phyloP scores from a whole-genome alignment of 805 yeast species.

The Monosporozyma servazzii region DNA sequence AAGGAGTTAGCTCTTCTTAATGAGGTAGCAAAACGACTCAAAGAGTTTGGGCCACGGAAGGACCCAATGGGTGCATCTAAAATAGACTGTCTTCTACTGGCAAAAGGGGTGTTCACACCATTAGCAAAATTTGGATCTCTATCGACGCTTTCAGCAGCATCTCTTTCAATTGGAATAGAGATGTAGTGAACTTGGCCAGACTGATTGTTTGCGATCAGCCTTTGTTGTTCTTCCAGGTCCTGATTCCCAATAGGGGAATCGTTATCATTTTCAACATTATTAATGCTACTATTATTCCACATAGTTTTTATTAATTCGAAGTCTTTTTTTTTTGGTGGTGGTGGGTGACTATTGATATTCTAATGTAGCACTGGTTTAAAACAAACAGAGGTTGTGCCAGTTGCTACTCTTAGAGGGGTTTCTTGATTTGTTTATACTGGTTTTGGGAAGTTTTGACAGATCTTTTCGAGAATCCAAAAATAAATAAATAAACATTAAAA shows the following conservation, averaged over 20 bases:
- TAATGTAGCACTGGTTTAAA: neutral
- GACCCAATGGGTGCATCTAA: constrained; percentile 46
- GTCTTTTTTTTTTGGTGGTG: neutral
- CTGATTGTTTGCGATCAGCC: neutral
- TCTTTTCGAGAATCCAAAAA: neutral
- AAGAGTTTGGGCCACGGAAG: constrained; percentile 55
- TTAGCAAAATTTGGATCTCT: neutral
- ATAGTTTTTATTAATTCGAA: neutral
- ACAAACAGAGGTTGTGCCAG: neutral
- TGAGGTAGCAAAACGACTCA: constrained; percentile 73
- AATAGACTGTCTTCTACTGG: constrained; percentile 30
- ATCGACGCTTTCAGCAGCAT: neutral
- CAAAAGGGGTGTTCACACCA: neutral
- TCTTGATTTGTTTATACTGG: neutral
- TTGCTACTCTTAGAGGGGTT: neutral
- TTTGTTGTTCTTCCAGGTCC: constrained; percentile 3
- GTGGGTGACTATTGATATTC: too few species aligned
- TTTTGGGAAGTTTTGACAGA: neutral
- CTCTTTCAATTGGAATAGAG: constrained; percentile 1
- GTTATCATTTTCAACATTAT: neutral
- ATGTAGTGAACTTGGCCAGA: neutral
- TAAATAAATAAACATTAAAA: neutral
- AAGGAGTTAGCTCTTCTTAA: constrained; percentile 71
- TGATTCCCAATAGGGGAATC: constrained; percentile 2
- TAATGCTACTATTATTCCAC: neutral